These are phyloP conservation scores for Peribolospora baueri DNA, from an alignment of 768 basidiomycete genomes.

Conservation along the genomic window DNA sequence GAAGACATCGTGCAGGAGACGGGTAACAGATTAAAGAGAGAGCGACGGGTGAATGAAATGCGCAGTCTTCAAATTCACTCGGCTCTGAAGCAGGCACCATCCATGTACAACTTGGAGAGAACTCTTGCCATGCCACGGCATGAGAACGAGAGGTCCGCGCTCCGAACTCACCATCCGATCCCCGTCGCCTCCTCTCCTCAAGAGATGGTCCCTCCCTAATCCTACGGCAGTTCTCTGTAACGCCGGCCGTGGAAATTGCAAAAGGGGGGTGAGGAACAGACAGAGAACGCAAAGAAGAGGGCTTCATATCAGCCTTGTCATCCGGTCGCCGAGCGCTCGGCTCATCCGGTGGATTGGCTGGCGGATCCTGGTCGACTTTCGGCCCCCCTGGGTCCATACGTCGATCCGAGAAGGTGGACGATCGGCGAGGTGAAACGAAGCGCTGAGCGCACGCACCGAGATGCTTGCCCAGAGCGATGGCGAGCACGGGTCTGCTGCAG, in stretches of 20 bases:
- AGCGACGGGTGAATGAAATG: constrained; percentile 21
- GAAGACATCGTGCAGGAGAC: constrained; percentile 1
- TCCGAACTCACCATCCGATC: too few species aligned
- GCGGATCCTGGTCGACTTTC: background rate
- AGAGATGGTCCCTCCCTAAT: constrained; percentile 27
- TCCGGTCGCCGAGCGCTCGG: constrained; percentile 9
- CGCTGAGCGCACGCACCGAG: constrained; percentile 29
- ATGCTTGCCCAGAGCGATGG: constrained; percentile 52
- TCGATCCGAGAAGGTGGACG: background rate
- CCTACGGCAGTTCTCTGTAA: constrained; percentile 35
- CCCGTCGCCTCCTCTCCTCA: constrained; percentile 29
- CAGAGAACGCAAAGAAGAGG: background rate
- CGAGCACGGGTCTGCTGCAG: constrained; percentile 56
- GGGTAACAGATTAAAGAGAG: constrained; percentile 17
- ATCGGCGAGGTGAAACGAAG: constrained; percentile 4
- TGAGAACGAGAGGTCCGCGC: too few species aligned
- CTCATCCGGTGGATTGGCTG: background rate
- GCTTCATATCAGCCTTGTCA: constrained; percentile 9
- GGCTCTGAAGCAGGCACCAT: too few species aligned
- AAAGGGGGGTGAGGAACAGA: background rate
- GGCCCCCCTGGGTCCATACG: background rate
- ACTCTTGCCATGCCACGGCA: too few species aligned
- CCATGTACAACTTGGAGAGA: too few species aligned
- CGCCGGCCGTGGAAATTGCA: background rate
- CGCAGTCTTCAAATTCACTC: too few species aligned